Evolutionary conservation across 129 eudicot species (phyloP).

Genomic region (Erigeron canadensis): DNA sequence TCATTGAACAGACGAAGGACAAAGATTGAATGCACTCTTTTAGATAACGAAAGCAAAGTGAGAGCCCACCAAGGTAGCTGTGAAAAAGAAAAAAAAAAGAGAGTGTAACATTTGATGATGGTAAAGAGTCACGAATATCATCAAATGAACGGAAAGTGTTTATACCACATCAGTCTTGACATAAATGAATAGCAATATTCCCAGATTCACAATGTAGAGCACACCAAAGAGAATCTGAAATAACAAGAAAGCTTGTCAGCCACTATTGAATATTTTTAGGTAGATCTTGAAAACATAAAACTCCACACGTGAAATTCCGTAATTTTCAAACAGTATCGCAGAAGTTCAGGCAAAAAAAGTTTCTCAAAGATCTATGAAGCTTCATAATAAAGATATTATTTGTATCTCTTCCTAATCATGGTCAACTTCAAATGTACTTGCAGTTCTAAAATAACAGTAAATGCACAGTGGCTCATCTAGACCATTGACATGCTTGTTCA

Average conservation of each 20-base stretch:
- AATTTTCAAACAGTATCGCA: background rate
- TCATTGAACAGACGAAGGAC: slow-evolving; percentile 92
- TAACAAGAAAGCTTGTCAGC: slow-evolving; percentile 23
- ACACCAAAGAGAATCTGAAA: slow-evolving; percentile 74
- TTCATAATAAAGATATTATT: background rate
- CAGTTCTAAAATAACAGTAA: background rate
- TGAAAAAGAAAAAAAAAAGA: slow-evolving; percentile 4
- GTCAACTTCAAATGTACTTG: background rate
- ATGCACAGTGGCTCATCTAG: background rate
- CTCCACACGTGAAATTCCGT: background rate
- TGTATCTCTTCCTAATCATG: background rate
- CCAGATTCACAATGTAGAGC: slow-evolving; percentile 87
- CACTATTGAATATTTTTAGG: background rate
- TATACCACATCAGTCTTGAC: slow-evolving; percentile 93
- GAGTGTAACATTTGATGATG: background rate
- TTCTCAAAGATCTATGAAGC: background rate
- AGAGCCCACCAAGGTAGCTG: slow-evolving; percentile 99
- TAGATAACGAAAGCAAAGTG: slow-evolving; percentile 74
- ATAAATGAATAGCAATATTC: slow-evolving; percentile 63
- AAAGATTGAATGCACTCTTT: slow-evolving; percentile 85
- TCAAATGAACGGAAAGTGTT: slow-evolving; percentile 11
- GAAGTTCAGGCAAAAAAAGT: background rate
- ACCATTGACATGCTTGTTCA: background rate
- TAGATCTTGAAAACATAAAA: slow-evolving; percentile 1
- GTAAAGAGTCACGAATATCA: background rate